phyloP scores from a whole-genome alignment of 257 asterid species.

The Thymus quinquecostatus region DNA sequence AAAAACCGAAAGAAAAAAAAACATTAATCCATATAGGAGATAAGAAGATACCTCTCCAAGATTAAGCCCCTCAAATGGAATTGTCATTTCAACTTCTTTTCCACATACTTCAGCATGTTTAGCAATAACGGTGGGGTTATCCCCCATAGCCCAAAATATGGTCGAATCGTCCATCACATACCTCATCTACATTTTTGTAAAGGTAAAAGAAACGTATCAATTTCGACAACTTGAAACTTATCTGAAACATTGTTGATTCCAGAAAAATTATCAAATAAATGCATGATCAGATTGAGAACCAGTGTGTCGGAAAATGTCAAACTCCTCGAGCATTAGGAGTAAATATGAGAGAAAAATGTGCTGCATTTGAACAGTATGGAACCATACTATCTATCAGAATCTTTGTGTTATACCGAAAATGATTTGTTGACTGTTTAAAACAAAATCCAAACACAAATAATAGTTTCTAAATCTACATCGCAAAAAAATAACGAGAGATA shows the following conservation, averaged over 20 bases:
- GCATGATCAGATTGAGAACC: background rate
- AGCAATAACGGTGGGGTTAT: conserved; percentile 63
- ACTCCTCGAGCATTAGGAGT: background rate
- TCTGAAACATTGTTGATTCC: background rate
- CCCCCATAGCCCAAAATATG: conserved; percentile 90
- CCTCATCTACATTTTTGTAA: conserved; percentile 60
- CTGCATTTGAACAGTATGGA: background rate
- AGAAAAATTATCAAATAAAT: background rate
- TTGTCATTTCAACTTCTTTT: conserved; percentile 78
- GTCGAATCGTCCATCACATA: conserved; percentile 88
- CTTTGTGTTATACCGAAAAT: background rate
- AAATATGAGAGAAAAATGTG: background rate
- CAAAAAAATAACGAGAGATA: conserved; percentile 23
- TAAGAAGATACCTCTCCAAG: conserved; percentile 77
- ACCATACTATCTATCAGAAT: background rate
- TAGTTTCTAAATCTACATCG: background rate
- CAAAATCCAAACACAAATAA: background rate
- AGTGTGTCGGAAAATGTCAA: background rate
- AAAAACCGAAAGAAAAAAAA: background rate
- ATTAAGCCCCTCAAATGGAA: conserved; percentile 85
- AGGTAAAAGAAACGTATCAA: background rate
- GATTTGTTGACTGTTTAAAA: background rate
- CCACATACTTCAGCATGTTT: conserved; percentile 76
- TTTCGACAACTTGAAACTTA: background rate
- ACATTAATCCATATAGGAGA: background rate